A percentile compares a stretch with the other conserved stretches of the same genome.
These are phyloP conservation scores for Pseudonitzschia multistriata DNA, from an alignment of 108 stramenopile genomes.

Conservation along the genomic window DNA sequence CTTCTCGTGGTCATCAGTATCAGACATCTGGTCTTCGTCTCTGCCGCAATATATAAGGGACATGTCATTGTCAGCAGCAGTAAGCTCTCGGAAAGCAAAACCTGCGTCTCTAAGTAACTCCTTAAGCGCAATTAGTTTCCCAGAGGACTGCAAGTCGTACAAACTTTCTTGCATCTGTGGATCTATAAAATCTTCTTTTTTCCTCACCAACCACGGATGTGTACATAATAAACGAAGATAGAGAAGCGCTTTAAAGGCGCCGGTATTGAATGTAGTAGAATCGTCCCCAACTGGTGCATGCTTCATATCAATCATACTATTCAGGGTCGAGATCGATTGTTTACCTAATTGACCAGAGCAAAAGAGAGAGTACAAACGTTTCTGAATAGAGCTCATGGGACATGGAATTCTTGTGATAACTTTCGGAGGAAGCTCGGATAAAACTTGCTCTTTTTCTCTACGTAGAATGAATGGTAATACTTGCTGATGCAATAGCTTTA, in stretches of 20 bases:
- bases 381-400: slow-evolving; percentile 66
- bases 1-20: slow-evolving; percentile 11
- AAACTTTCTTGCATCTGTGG: slow-evolving; percentile 22
- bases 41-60: slow-evolving; percentile 56
- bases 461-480: slow-evolving; percentile 93
- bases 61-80: slow-evolving; percentile 79
- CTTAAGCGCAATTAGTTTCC: slow-evolving; percentile 77
- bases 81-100: slow-evolving; percentile 53
- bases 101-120: slow-evolving; percentile 76
- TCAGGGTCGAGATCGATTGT: slow-evolving; percentile 41
- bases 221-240: slow-evolving; percentile 85
- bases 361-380: slow-evolving; percentile 52
- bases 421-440: slow-evolving; percentile 95
- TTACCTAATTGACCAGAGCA: slow-evolving; percentile 38
- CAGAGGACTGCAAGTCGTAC: slow-evolving; percentile 53
- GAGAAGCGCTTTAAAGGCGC: slow-evolving; percentile 65
- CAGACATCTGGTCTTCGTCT: slow-evolving; percentile 18
- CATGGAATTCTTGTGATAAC: slow-evolving; percentile 83
- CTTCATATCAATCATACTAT: slow-evolving; percentile 8
- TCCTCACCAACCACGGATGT: slow-evolving; percentile 70
- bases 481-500: slow-evolving; percentile 89
- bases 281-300: slow-evolving; percentile 18
- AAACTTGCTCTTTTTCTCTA: slow-evolving; percentile 90
- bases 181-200: background rate
- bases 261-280: slow-evolving; percentile 34